phyloP scores from a whole-genome alignment of 345 rosid species.

The Orychophragmus violaceus region DNA sequence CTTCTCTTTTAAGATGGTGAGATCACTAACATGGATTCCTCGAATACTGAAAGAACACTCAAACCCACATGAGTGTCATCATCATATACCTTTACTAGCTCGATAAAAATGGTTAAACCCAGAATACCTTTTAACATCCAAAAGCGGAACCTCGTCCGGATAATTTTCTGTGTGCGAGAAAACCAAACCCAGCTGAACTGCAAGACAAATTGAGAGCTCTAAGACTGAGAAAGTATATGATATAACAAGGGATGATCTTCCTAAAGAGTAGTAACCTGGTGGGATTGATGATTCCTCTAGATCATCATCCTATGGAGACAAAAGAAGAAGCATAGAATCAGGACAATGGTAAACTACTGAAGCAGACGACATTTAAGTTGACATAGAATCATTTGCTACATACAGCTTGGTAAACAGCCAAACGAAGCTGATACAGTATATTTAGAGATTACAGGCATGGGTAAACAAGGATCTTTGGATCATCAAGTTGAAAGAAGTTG shows the following conservation, averaged over 20 bases:
- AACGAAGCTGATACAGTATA: too few species aligned
- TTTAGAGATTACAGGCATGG: too few species aligned
- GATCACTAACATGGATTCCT: constrained; percentile 70
- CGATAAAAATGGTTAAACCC: constrained; percentile 3
- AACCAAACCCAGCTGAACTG: constrained; percentile 84
- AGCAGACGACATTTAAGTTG: not conserved
- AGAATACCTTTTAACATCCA: constrained; percentile 67
- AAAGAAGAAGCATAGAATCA: not conserved
- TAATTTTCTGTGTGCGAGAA: constrained; percentile 86
- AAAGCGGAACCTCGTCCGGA: constrained; percentile 84
- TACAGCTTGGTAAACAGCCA: too few species aligned
- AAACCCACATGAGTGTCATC: constrained; percentile 13
- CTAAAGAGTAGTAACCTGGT: constrained; percentile 49
- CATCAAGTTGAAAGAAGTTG: not conserved
- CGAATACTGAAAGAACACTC: constrained; percentile 48
- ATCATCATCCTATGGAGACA: constrained; percentile 63
- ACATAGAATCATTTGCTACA: not conserved
- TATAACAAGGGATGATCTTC: not conserved
- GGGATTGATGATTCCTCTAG: constrained; percentile 45
- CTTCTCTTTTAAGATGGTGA: constrained; percentile 68
- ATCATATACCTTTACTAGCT: not conserved
- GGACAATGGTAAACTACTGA: constrained; percentile 1
- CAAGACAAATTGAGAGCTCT: constrained; percentile 29
- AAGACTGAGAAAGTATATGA: not conserved
- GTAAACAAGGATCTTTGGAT: too few species aligned